A percentile compares a stretch with the other conserved stretches of the same genome.
Evolutionary conservation across 2,329 filamentous ascomycete genomes (phyloP).

Genomic region (Botrytis byssoidea): DNA sequence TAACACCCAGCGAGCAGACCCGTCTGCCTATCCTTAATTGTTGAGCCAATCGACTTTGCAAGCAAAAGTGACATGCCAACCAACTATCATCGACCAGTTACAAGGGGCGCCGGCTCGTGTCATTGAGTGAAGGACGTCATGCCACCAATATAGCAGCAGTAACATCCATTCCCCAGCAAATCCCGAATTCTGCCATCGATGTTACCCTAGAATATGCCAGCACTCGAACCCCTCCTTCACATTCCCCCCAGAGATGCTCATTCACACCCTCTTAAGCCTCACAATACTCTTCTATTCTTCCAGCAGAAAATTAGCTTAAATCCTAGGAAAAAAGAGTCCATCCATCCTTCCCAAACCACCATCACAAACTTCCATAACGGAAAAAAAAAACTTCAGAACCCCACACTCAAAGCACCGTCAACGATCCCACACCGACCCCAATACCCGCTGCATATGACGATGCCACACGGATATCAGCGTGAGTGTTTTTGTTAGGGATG

Average conservation of each 20-base stretch:
- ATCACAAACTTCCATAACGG: not conserved
- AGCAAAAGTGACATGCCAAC: not conserved
- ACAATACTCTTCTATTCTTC: not conserved
- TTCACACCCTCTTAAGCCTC: not conserved
- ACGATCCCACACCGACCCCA: conserved; percentile 24
- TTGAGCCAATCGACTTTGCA: not conserved
- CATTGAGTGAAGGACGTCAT: not conserved
- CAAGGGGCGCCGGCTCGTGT: not conserved
- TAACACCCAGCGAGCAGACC: not conserved
- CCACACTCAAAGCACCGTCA: conserved; percentile 37
- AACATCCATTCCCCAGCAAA: not conserved
- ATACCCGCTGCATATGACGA: conserved; percentile 36
- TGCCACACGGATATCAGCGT: conserved; percentile 27
- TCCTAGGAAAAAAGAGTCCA: not conserved
- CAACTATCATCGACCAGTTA: no score
- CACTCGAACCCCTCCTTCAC: not conserved
- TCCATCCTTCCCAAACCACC: not conserved
- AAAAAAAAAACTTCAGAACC: conserved; percentile 30
- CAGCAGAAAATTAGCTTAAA: not conserved
- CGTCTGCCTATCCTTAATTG: fast-evolving
- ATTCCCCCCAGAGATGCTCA: no score
- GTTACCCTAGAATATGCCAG: not conserved
- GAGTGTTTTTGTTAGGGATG: conserved; percentile 22
- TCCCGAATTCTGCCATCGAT: not conserved
- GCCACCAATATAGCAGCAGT: not conserved